Base-by-base conservation (phyloP, 257 asterid species). In the Misopates orontium region DNA sequence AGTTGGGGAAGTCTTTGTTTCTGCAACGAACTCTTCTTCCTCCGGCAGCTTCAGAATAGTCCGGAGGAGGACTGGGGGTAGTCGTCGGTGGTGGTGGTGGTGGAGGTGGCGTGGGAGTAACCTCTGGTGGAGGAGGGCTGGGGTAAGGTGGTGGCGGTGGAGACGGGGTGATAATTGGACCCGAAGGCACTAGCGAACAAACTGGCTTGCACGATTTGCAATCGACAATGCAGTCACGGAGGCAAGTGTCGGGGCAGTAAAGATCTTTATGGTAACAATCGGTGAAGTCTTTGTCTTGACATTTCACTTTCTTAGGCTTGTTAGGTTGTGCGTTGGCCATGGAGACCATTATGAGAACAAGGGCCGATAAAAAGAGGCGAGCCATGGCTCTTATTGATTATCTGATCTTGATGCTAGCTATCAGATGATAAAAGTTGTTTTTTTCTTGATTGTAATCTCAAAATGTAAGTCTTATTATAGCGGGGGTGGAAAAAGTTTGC, bases 191-290 rank as follows among this genome's bases (percentile, higher is more conserved):
- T 0, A 81, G 71, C 10, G 61, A 49, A 56, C 91, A 86, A 5
- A 73, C 70, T 0, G 95, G 70, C 66, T 68, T 50, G 67, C 96
- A 88, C 0, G 83, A 20, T 0, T 11, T 22, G 73, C 96, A 86
- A 14, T 84, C 77, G 51, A 74, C 83, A 7, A 44, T 61, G 68
- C 96, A 86, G 25, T 32, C 62, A 0, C 72, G 75, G 4, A 69
- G 87, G 40, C 96, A 88, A 13, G 44, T 18, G 8, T 16, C 58
- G 1, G 96, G 95, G 44, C 96, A 89, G 57, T 24, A 52, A 8
- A 78, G 78, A 19, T 79, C 76, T 54, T 71, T 64, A 0, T 64
- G 45, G 78, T 39, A 66, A 63, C 96, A 84, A 0, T 0, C 4
- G 0, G 85, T 20, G 76, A 72, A 84, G 7, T 61, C 75, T 71